phyloP scores from a whole-genome alignment of 116 monocot species.

The Zostera marina region DNA sequence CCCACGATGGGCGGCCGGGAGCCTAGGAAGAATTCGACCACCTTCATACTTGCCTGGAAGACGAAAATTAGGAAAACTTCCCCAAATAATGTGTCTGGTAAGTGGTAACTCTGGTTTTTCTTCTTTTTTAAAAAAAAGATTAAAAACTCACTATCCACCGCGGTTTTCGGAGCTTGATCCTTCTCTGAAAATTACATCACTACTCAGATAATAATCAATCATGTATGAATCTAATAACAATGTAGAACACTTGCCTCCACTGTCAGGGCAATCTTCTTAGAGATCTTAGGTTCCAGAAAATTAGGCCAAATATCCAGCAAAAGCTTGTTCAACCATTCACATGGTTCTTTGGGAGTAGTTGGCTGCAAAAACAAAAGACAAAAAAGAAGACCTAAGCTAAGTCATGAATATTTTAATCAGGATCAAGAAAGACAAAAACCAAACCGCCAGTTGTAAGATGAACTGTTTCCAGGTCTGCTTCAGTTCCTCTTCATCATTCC shows the following conservation, averaged over 20 bases:
- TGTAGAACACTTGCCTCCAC: conserved; percentile 48
- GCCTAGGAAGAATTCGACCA: conserved; percentile 86
- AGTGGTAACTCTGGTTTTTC: no score
- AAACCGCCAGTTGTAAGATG: conserved; percentile 58
- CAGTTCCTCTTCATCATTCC: conserved; percentile 44
- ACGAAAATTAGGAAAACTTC: neutral
- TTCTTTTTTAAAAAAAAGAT: no score
- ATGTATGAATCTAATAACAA: no score
- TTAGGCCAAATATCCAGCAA: conserved; percentile 84
- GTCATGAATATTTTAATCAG: conserved; percentile 3
- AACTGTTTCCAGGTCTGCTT: conserved; percentile 73
- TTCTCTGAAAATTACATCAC: conserved; percentile 50
- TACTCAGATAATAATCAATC: no score
- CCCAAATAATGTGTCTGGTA: neutral
- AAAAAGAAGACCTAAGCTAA: no score
- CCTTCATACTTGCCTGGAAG: conserved; percentile 61
- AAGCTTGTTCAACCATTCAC: conserved; percentile 78
- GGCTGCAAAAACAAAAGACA: conserved; percentile 29
- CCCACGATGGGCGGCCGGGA: conserved; percentile 75
- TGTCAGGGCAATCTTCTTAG: conserved; percentile 44
- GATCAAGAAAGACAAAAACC: neutral
- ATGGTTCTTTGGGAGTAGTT: conserved; percentile 66
- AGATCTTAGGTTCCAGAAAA: conserved; percentile 76
- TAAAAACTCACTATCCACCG: conserved; percentile 53
- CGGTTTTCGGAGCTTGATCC: conserved; percentile 61